Conservation (phyloP, 805 yeast genomes). For the Candida coquimbonensis region DNA sequence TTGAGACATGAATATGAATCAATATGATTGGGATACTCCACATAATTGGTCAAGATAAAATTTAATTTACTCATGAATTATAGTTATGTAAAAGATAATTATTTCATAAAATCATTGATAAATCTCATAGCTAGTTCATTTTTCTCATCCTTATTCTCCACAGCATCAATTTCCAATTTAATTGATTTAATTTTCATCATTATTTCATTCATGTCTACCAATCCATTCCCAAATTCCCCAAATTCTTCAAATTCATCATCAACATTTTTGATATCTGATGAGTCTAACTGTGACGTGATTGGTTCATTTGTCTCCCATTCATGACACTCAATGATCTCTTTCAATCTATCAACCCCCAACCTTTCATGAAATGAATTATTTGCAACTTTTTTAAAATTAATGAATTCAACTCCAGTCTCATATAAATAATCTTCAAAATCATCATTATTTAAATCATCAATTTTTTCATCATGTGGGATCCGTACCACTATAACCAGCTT, state of each 20-base stretch:
- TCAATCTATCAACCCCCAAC: constrained; percentile 35
- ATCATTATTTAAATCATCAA: background rate
- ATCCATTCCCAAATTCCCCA: background rate
- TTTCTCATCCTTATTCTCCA: constrained; percentile 5
- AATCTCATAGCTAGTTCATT: constrained; percentile 9
- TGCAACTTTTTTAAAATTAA: constrained; percentile 25
- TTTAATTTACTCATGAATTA: too few species aligned
- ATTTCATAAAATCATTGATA: background rate
- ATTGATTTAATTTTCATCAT: constrained; percentile 4
- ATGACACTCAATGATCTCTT: constrained; percentile 41
- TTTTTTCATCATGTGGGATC: constrained; percentile 2
- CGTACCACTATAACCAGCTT: too few species aligned
- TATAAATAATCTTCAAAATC: constrained; percentile 5
- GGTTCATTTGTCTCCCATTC: constrained; percentile 32
- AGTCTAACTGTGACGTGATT: too few species aligned
- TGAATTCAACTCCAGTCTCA: constrained; percentile 33
- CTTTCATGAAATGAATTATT: constrained; percentile 40
- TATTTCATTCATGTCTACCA: constrained; percentile 7
- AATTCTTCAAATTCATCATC: background rate
- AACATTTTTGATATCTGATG: background rate
- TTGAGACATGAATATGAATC: too few species aligned
- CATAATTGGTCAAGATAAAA: too few species aligned
- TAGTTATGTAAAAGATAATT: background rate
- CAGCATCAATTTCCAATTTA: constrained; percentile 5
- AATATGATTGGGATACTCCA: too few species aligned